phyloP scores from a whole-genome alignment of 108 stramenopile genomes.

The Halocafeteria seosinensis region DNA sequence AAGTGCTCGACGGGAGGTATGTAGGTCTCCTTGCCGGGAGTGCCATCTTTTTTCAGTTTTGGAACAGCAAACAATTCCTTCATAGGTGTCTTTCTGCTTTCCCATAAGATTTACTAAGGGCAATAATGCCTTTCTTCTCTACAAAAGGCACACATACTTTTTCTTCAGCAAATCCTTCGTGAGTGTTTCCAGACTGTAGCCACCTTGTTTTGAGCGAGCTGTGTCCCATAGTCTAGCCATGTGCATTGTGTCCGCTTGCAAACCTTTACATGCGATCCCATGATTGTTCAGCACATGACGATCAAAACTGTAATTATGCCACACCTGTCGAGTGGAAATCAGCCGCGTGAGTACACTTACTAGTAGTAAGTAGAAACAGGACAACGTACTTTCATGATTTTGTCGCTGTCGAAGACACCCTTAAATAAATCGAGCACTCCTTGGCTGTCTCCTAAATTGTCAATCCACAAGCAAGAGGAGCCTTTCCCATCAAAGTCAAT shows the following conservation, averaged over 20 bases:
- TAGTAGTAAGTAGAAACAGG: neutral
- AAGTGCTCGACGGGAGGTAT: conserved; percentile 53
- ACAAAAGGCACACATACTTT: too few relatives aligned
- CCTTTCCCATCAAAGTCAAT: conserved; percentile 70
- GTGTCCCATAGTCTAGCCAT: conserved; percentile 88
- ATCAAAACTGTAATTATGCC: conserved; percentile 98
- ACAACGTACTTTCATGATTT: conserved; percentile 38
- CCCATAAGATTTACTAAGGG: too few relatives aligned
- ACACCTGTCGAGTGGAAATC: conserved; percentile 28
- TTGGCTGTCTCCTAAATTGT: conserved; percentile 61
- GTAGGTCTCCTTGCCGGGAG: neutral
- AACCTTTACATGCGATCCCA: conserved; percentile 58
- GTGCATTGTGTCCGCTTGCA: conserved; percentile 95
- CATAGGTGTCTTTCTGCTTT: conserved; percentile 76
- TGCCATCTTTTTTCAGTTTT: conserved; percentile 63
- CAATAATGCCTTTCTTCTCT: too few relatives aligned
- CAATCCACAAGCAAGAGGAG: conserved; percentile 70
- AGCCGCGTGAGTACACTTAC: neutral
- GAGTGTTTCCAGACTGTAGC: conserved; percentile 70
- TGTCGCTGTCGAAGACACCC: conserved; percentile 54
- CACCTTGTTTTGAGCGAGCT: conserved; percentile 31
- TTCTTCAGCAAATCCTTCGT: conserved; percentile 41
- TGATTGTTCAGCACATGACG: conserved; percentile 87
- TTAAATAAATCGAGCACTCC: conserved; percentile 68
- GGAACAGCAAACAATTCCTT: conserved; percentile 51